Base-by-base conservation (phyloP, 352 stramenopile genomes). In the Globisporangium megalacanthum region DNA sequence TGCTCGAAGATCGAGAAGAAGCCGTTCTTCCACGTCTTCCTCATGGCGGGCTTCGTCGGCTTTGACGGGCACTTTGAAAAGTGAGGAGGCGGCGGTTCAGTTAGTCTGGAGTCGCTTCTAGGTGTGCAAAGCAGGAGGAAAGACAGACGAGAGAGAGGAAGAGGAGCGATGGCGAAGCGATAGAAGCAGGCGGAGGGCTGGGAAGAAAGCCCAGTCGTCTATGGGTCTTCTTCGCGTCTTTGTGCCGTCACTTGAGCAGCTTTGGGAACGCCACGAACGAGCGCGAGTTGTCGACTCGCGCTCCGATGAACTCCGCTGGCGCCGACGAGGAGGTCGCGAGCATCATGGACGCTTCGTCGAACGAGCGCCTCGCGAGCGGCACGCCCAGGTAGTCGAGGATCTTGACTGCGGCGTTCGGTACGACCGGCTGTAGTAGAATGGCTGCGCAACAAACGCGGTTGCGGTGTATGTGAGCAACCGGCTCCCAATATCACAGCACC, bases 41-140 rank as follows among this genome's bases (percentile, higher is more conserved):
- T 98, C 74, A 82, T 98, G 49, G 95, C 92, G 7, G 96, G 95
- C 55, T 99, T 99, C 65, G 86, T 94, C 25, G 92, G 92, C 51
- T 99, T 99, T 73, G 96, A 99, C 66, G 95, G 96, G 64, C 96
- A 98, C 55, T 98, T 98, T 62, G 83, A 75, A 47, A 92, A 81
- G 51, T 62, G 14, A 61, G 4, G 39, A 52, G 25, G 25, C 25
- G 62, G 69, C 19, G 52, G 61, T 36, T 96, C 96, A 68, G 87
- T 97, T 89, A 86, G 60, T 94, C 25, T 29, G 25, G 25, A 29
- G 25, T 29, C 25, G 25, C 25, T 29, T 29, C 25, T 29, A 29
- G 25, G 25, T 29, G 25, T 29, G 25, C 25, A 29, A 29, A 29
- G 25, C 25, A 29, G 25, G 25, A 29, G 25, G 25, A 29, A 29